Base-by-base conservation (phyloP, 352 stramenopile species). In the Phytopythium sindhum region DNA sequence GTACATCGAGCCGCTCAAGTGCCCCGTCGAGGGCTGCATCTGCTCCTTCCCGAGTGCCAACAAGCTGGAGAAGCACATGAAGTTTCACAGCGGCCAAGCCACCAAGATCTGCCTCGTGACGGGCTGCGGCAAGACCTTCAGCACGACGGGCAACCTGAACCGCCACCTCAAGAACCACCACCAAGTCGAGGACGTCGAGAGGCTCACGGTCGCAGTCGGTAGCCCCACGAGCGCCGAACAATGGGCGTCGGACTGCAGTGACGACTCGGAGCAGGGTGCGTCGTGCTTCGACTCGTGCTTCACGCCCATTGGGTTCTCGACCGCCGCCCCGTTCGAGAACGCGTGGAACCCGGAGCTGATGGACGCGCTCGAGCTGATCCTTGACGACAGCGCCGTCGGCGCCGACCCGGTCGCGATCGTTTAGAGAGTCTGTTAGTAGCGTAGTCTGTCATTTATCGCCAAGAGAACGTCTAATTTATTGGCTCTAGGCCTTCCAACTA, bases 91-190 rank as follows among this genome's bases (percentile, higher is more conserved):
- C 51, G 70, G 70, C 37, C 56, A 42, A 15, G 67, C 60, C 29
- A 52, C 58, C n/a, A 64, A 73, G 26, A 60, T 67, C 6, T 77
- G 70, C 42, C 26, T 53, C 10, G 61, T 69, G 19, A 12, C 45
- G 10, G 65, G 65, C 37, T 77, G 70, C 53, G 70, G 67, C 51
- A 77, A 77, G 47, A 73, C 69, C 24, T 77, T 77, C 45, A 77
- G 63, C 50, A 77, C 70, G 12, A 68, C 70, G 4, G 70, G 70
- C 35, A 77, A 77, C 61, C 59, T 77, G 26, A 70, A 70, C 45
- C 69, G 69, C 33, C 69, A 76, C 52, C 55, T 68, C 9, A 73
- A 73, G 53, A 76, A 73, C 53, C 69, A 76, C 63, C 63, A 68
- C 57, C 29, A 48, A 7, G 19, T 53, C 19, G 15, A 48, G 21